Evolutionary conservation across 257 asterid species (phyloP).

Genomic region (Solanum chmielewskii): DNA sequence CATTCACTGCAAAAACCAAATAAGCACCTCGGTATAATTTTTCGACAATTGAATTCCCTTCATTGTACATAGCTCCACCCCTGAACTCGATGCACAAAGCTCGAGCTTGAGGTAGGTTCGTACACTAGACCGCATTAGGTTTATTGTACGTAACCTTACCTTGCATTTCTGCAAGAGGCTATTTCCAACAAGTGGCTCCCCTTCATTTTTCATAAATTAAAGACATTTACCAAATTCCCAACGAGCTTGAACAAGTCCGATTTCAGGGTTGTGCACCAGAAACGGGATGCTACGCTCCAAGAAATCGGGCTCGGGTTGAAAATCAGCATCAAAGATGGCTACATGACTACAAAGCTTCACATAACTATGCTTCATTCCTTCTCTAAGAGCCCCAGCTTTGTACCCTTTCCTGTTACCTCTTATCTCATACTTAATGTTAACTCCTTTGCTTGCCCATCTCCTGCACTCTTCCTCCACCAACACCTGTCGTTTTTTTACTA

Average conservation of each 20-base stretch:
- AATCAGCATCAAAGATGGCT: conserved; percentile 6
- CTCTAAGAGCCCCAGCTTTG: conserved; percentile 1
- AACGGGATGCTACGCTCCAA: conserved; percentile 16
- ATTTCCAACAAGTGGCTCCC: not conserved
- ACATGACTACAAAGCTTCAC: not conserved
- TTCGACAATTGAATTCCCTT: not conserved
- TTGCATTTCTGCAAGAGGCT: not conserved
- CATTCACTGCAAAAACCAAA: conserved; percentile 2
- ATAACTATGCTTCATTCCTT: conserved; percentile 19
- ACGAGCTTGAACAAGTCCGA: conserved; percentile 32
- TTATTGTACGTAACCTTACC: not conserved
- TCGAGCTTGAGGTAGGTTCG: not conserved
- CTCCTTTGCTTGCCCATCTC: conserved; percentile 1
- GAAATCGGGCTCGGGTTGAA: not conserved
- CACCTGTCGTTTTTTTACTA: not conserved
- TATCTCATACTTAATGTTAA: conserved; percentile 3
- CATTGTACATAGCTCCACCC: not conserved
- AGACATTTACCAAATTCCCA: conserved; percentile 30
- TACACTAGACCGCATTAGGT: not conserved
- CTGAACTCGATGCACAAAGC: not conserved
- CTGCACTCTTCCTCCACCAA: conserved; percentile 1
- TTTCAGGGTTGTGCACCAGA: conserved; percentile 20
- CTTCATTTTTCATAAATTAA: not conserved
- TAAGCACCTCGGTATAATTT: not conserved
- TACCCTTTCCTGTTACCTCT: not conserved